These are phyloP conservation scores for Fusarium sp. DNA, from an alignment of 2,329 filamentous ascomycete genomes.

Conservation along the genomic window DNA sequence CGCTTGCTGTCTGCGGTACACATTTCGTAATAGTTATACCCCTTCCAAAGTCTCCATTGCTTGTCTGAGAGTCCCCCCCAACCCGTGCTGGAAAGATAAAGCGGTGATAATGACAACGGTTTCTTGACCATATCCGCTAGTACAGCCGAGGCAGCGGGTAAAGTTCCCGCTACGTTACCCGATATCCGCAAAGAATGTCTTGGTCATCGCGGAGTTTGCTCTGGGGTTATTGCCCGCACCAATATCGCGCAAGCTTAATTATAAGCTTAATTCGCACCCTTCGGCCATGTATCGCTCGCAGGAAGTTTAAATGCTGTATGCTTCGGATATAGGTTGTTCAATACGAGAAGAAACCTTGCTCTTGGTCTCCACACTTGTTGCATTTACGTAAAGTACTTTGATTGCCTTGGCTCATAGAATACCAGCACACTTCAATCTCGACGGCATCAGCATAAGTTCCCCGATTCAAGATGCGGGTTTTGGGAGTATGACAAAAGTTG, in stretches of 20 bases:
- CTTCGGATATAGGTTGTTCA: neutral
- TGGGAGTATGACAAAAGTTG: neutral
- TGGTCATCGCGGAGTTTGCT: neutral
- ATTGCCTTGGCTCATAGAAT: too few relatives aligned
- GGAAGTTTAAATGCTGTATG: neutral
- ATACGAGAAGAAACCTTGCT: neutral
- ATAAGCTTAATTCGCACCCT: neutral
- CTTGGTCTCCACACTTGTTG: neutral
- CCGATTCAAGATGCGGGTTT: neutral
- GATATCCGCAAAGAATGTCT: neutral
- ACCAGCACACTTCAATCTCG: too few relatives aligned
- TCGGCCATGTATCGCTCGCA: accelerated
- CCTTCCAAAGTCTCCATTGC: accelerated
- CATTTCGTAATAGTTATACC: neutral
- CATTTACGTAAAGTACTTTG: neutral
- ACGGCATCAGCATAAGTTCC: neutral
- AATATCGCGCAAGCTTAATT: neutral
- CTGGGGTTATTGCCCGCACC: neutral
- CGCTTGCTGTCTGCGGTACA: neutral
- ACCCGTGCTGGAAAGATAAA: neutral
- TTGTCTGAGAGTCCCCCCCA: neutral
- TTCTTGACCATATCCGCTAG: neutral
- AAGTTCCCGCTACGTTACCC: neutral
- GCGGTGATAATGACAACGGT: neutral
- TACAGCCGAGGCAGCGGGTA: neutral